Evolutionary conservation across 2,329 filamentous ascomycete species (phyloP), one percentile per base, ranked within the genome.

Genomic region (Zymoseptoria pseudotritici): DNA sequence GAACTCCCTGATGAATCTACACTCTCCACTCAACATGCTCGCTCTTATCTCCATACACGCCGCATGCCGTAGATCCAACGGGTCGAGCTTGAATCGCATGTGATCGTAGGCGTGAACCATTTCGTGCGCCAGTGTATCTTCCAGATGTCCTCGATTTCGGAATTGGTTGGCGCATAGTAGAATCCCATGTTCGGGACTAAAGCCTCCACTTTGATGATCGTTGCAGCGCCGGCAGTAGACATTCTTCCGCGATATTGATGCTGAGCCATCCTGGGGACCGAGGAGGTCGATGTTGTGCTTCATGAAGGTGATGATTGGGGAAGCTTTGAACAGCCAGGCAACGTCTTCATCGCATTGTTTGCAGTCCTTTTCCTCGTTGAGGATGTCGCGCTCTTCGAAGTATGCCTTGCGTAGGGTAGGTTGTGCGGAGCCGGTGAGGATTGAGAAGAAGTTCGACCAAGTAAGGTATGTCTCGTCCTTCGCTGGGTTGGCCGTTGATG

Each of bases 101-200:
- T 96, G 89, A 73, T 99, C 94, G 81, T 91, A 97, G 1, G 92
- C 92, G 74, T 99, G 94, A 57, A 99, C 89, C 91, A 99, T 95
- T 78, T 99, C 94, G 75, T 99, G 94, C 26, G 92, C 87, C 70
- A 99, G 79, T 10, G 92, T 96, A 74, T 99, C 94, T 78, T 99
- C 94, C 67, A 96, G 75, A 72, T 96, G 91, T 31, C 86, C 86
- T 59, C 86, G 80, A 71, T 91, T 86, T 61, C 87, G 81, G 72
- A 97, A 84, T 76, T 94, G 87, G 76, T 99, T 99, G 56, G 94
- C 91, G 76, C 94, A 99, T 21, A 99, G 81, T 71, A 95, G 73
- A 64, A 99, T 97, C 46, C 94, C 94, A 72, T 91, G 89, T 55
- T 88, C 82, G 0, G 91, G 86, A 73, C 88, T 87, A 73, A 97